These are phyloP conservation scores for Emmonsiellopsis sp. DNA, from an alignment of 2,329 filamentous ascomycete species.

Conservation along the genomic window DNA sequence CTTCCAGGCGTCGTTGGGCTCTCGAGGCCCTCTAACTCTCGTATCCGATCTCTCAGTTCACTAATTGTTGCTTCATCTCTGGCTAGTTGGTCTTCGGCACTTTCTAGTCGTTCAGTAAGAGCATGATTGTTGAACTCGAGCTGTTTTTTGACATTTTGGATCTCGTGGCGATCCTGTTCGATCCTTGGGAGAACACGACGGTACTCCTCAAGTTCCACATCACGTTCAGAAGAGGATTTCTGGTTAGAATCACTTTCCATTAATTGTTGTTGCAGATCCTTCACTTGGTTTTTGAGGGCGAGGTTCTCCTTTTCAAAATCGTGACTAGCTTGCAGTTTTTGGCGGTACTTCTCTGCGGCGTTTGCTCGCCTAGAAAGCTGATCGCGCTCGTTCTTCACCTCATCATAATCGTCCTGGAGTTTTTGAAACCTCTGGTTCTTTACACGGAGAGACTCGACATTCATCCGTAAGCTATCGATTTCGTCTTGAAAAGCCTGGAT, in stretches of 20 bases:
- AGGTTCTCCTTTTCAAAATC: conserved; percentile 41
- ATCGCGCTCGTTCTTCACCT: conserved; percentile 38
- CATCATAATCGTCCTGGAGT: conserved; percentile 41
- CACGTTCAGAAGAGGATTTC: conserved; percentile 29
- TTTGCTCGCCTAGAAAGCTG: conserved; percentile 39
- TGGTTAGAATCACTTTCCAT: conserved; percentile 35
- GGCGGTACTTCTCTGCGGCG: conserved; percentile 40
- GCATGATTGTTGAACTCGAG: conserved; percentile 40
- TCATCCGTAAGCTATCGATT: conserved; percentile 35
- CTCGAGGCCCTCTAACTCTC: conserved; percentile 32
- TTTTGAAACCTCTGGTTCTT: conserved; percentile 38
- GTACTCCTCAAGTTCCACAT: conserved; percentile 35
- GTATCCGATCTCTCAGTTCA: conserved; percentile 32
- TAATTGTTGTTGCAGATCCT: conserved; percentile 38
- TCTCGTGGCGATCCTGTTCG: conserved; percentile 39
- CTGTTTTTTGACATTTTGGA: conserved; percentile 39
- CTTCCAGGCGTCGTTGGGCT: conserved; percentile 30
- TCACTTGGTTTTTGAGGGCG: conserved; percentile 35
- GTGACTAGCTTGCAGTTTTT: conserved; percentile 40
- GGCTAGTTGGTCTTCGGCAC: conserved; percentile 34
- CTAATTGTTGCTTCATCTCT: conserved; percentile 33
- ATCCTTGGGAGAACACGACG: conserved; percentile 37
- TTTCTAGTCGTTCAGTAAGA: conserved; percentile 34
- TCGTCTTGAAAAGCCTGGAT: conserved; percentile 44
- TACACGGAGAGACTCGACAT: conserved; percentile 33